Conservation (phyloP, 2,329 filamentous ascomycete species). For the Penicillium corylophilum region DNA sequence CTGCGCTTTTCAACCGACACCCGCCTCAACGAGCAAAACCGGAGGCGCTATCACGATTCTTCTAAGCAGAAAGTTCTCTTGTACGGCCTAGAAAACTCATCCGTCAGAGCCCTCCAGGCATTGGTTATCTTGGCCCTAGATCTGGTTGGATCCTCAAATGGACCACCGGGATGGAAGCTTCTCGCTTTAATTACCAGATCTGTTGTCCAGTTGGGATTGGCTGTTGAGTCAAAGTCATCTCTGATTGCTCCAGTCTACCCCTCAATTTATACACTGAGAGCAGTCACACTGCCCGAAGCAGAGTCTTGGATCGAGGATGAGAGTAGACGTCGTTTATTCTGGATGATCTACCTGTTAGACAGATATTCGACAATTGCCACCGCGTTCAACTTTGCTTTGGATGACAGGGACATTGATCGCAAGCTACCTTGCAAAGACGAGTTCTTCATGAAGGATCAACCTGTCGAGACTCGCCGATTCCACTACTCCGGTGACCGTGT, state of each 20-base stretch:
- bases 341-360: slow-evolving; percentile 91
- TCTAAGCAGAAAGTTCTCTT: slow-evolving; percentile 85
- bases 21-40: slow-evolving; percentile 69
- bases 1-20: slow-evolving; percentile 78
- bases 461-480: slow-evolving; percentile 84
- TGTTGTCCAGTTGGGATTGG: slow-evolving; percentile 81
- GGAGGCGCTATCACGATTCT: slow-evolving; percentile 72
- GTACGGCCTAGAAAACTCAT: slow-evolving; percentile 85
- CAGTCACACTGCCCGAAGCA: slow-evolving; percentile 79
- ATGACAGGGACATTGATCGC: slow-evolving; percentile 86
- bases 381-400: slow-evolving; percentile 85
- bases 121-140: slow-evolving; percentile 84
- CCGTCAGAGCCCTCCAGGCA: slow-evolving; percentile 82
- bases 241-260: slow-evolving; percentile 74
- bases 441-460: slow-evolving; percentile 77
- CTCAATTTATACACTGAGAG: slow-evolving; percentile 85
- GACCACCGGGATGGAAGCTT: slow-evolving; percentile 88
- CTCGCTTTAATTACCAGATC: slow-evolving; percentile 85
- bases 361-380: slow-evolving; percentile 88
- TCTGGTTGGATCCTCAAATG: slow-evolving; percentile 81
- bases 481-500: slow-evolving; percentile 51
- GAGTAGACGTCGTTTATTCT: slow-evolving; percentile 78
- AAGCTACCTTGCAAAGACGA: slow-evolving; percentile 85
- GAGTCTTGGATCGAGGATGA: slow-evolving; percentile 89
- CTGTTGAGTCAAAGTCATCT: slow-evolving; percentile 77